phyloP scores from a whole-genome alignment of 495 filamentous ascomycete species.

The Hypoxylon cercidicola region DNA sequence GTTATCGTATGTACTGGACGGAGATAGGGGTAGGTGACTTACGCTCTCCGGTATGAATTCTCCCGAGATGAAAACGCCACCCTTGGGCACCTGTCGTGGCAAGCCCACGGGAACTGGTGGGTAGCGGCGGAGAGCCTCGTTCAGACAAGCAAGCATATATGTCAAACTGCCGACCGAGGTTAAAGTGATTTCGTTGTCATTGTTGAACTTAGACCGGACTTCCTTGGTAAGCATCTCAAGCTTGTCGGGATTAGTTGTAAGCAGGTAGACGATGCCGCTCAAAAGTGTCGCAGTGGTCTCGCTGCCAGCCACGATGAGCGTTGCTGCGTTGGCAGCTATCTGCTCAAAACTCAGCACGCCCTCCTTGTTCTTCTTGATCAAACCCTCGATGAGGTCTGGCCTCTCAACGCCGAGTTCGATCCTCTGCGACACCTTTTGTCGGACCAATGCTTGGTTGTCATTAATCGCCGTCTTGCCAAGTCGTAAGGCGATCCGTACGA shows the following conservation, averaged over 20 bases:
- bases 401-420: conserved; percentile 46
- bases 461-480: conserved; percentile 24
- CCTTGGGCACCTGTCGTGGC: conserved; percentile 54
- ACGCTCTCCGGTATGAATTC: conserved; percentile 53
- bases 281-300: conserved; percentile 66
- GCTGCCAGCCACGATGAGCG: conserved; percentile 56
- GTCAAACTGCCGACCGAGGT: conserved; percentile 51
- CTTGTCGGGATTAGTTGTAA: conserved; percentile 53
- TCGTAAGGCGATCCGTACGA: conserved; percentile 5
- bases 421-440: conserved; percentile 47
- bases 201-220: conserved; percentile 56
- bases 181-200: conserved; percentile 57
- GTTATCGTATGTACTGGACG: background rate
- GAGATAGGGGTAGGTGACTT: conserved; percentile 23
- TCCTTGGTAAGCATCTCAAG: conserved; percentile 54
- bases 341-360: conserved; percentile 36
- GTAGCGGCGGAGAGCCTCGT: conserved; percentile 62
- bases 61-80: conserved; percentile 59
- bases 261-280: conserved; percentile 54
- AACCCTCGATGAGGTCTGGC: conserved; percentile 52
- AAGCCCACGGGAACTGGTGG: conserved; percentile 59
- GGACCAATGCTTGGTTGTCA: conserved; percentile 41
- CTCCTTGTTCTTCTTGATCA: conserved; percentile 52
- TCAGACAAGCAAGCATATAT: conserved; percentile 62
- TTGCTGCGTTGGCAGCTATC: conserved; percentile 32